phyloP scores from a whole-genome alignment of 352 stramenopile species.

The Phytopythium sindhum region DNA sequence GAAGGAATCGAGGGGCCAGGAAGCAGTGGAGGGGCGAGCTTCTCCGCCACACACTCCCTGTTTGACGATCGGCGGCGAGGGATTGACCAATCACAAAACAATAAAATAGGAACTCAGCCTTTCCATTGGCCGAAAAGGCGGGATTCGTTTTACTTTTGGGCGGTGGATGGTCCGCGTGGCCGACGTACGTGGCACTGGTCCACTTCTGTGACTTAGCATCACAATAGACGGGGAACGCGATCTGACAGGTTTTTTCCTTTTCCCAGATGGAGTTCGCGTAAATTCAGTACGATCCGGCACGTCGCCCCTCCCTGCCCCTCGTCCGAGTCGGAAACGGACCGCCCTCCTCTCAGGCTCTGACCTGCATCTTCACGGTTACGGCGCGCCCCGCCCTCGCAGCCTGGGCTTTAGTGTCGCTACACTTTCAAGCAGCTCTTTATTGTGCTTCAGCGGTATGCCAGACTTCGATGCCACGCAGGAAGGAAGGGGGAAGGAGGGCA shows the following conservation, averaged over 20 bases:
- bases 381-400: no score
- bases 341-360: background rate
- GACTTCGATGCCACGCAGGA: no score
- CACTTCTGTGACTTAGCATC: background rate
- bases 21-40: slow-evolving; percentile 13
- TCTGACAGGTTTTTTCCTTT: background rate
- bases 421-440: no score
- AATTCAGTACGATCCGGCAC: background rate
- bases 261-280: background rate
- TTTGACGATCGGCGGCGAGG: slow-evolving; percentile 23
- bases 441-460: no score
- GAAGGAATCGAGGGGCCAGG: slow-evolving; percentile 3
- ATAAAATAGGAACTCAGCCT: background rate
- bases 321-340: background rate
- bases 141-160: background rate
- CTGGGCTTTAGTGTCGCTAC: no score
- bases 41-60: slow-evolving; percentile 49
- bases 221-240: background rate
- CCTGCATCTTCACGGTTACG: background rate
- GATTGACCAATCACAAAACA: slow-evolving; percentile 22
- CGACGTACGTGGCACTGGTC: background rate
- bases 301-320: background rate
- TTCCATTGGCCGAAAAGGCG: slow-evolving; percentile 39
- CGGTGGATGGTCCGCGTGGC: slow-evolving; percentile 1
- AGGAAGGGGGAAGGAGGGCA: background rate